Percentiles rank a stretch among this genome's conserved stretches.
These are phyloP conservation scores for Phytopythium vexans DNA, from an alignment of 352 stramenopile species.

Conservation along the genomic window DNA sequence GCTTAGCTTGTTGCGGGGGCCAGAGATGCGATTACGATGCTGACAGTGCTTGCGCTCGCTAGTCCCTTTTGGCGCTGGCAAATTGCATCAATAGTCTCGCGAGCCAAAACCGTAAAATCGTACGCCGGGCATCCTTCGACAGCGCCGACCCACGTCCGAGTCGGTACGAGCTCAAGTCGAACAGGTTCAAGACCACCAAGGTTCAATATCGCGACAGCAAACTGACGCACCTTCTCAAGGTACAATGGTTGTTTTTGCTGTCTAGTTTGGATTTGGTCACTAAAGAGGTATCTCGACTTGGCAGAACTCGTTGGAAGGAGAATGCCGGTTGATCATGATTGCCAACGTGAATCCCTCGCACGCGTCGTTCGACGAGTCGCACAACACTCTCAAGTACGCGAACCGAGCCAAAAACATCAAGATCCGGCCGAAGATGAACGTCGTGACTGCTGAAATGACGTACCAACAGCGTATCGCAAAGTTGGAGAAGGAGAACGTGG, in stretches of 20 bases:
- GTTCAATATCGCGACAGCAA: constrained; percentile 79
- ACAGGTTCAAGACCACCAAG: too few species aligned
- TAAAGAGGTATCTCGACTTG: background rate
- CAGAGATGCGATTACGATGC: too few species aligned
- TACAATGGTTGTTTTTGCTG: background rate
- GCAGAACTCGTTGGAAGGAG: constrained; percentile 82
- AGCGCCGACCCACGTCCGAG: too few species aligned
- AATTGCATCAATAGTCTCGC: constrained; percentile 84
- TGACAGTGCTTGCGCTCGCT: too few species aligned
- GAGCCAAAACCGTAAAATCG: too few species aligned
- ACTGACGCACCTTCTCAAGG: constrained; percentile 74
- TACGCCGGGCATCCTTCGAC: too few species aligned
- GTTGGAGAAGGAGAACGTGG: constrained; percentile 49
- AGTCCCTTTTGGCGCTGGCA: constrained; percentile 71
- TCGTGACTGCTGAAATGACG: constrained; percentile 72
- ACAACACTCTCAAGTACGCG: constrained; percentile 89
- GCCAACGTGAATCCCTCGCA: constrained; percentile 81
- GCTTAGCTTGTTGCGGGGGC: too few species aligned
- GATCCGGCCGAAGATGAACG: constrained; percentile 80
- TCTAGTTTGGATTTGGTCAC: background rate
- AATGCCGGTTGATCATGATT: constrained; percentile 90
- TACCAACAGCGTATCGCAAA: constrained; percentile 57
- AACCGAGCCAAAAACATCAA: constrained; percentile 91
- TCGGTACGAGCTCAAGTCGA: too few species aligned
- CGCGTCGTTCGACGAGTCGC: constrained; percentile 82